Evolutionary conservation across 1,284 basidiomycete species (phyloP).

Genomic region (Stereum hirsutum): DNA sequence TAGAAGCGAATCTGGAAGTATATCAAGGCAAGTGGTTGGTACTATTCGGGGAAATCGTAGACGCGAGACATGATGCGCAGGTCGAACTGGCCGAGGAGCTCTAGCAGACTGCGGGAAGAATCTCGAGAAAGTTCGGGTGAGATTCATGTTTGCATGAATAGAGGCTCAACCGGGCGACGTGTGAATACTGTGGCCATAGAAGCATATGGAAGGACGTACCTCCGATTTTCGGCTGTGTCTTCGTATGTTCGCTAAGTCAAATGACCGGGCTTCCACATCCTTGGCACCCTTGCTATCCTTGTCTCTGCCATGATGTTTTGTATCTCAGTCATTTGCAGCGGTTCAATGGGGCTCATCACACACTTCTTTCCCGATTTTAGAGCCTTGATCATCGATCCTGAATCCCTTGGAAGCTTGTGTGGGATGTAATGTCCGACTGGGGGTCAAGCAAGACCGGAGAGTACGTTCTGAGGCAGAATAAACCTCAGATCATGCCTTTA

Average conservation of each 20-base stretch:
- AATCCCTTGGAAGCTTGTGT: too few relatives aligned
- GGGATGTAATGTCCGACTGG: too few relatives aligned
- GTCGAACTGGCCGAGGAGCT: not conserved
- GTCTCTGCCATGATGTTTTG: conserved; percentile 32
- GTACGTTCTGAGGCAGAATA: conserved; percentile 22
- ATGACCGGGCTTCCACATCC: conserved; percentile 26
- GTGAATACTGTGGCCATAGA: not conserved
- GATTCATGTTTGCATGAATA: not conserved
- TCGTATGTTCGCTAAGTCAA: conserved; percentile 27
- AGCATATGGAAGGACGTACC: not conserved
- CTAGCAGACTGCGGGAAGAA: not conserved
- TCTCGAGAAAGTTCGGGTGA: not conserved
- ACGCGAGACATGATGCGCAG: conserved; percentile 9
- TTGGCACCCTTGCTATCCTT: conserved; percentile 29
- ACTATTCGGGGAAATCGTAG: conserved; percentile 13
- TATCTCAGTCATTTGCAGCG: too few relatives aligned
- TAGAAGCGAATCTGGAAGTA: conserved; percentile 7
- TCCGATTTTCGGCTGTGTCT: conserved; percentile 15
- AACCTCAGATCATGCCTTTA: conserved; percentile 24
- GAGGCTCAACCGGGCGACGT: not conserved
- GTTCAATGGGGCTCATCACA: conserved; percentile 29
- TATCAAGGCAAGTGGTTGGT: conserved; percentile 15
- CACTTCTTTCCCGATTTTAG: conserved; percentile 23
- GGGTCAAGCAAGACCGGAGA: conserved; percentile 15
- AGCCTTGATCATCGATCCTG: conserved; percentile 1